A percentile compares a stretch with the other conserved stretches of the same genome.
phyloP scores from a whole-genome alignment of 345 rosid genomes.

The Eucalyptus microcorys region DNA sequence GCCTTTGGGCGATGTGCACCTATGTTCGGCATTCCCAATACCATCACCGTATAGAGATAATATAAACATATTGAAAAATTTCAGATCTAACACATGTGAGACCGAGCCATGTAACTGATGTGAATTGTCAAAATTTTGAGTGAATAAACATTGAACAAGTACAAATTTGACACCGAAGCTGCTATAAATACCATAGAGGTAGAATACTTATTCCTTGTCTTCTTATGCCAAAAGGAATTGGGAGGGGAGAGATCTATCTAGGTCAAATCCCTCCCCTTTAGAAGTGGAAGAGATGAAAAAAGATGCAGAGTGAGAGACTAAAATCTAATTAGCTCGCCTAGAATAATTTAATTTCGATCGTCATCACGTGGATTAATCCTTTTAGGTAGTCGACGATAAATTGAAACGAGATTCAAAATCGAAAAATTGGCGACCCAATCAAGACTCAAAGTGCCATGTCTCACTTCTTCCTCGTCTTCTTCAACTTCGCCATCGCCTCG shows the following conservation, averaged over 20 bases:
- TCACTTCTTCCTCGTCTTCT: neutral
- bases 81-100: accelerated
- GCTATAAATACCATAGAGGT: accelerated
- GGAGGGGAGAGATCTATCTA: too few relatives aligned
- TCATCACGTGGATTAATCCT: neutral
- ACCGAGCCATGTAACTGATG: accelerated
- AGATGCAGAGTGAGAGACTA: too few relatives aligned
- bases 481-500: neutral
- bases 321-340: neutral
- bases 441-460: neutral
- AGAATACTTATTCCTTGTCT: too few relatives aligned
- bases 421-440: neutral
- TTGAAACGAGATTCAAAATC: too few relatives aligned
- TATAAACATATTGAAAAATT: too few relatives aligned
- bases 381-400: too few relatives aligned
- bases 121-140: accelerated
- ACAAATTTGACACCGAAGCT: accelerated
- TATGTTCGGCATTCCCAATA: accelerated
- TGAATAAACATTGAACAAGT: accelerated
- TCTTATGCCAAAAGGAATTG: accelerated
- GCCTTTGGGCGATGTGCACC: accelerated
- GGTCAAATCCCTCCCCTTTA: too few relatives aligned
- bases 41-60: accelerated
- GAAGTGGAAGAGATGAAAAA: too few relatives aligned
- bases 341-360: neutral